Evolutionary conservation across 2,329 filamentous ascomycete genomes (phyloP).

Genomic region (Claviceps sorghi): DNA sequence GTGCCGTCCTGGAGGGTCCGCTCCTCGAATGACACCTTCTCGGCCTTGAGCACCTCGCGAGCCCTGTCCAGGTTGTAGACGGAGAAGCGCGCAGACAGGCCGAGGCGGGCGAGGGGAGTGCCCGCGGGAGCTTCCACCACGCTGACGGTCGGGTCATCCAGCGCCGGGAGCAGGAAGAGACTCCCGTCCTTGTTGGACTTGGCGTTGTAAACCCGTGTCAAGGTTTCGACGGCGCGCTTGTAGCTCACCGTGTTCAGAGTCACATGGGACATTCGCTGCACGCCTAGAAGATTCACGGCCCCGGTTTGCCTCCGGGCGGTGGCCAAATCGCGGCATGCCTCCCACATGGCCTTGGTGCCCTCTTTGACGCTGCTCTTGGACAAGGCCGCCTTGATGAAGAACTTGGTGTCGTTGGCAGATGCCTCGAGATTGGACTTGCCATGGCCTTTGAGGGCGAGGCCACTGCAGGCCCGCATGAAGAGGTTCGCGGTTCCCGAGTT

Average conservation of each 20-base stretch:
- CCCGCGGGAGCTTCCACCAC: background rate
- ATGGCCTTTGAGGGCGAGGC: background rate
- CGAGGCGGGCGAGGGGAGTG: background rate
- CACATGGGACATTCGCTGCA: background rate
- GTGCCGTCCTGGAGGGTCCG: background rate
- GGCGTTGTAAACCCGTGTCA: background rate
- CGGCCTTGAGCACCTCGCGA: background rate
- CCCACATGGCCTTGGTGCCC: background rate
- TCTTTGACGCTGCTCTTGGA: background rate
- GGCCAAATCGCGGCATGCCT: background rate
- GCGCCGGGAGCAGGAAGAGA: background rate
- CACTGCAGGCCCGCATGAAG: conserved; percentile 1
- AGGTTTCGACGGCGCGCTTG: background rate
- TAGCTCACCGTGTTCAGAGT: background rate
- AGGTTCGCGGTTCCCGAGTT: background rate
- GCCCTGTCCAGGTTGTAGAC: background rate
- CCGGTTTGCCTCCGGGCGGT: background rate
- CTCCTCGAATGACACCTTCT: background rate
- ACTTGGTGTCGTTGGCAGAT: background rate
- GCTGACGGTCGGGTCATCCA: background rate
- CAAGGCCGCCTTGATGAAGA: background rate
- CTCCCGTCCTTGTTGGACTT: background rate
- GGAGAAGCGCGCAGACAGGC: background rate
- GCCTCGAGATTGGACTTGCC: background rate
- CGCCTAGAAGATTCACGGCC: background rate